phyloP scores from a whole-genome alignment of 345 rosid genomes.

The Hibiscus syriacus region DNA sequence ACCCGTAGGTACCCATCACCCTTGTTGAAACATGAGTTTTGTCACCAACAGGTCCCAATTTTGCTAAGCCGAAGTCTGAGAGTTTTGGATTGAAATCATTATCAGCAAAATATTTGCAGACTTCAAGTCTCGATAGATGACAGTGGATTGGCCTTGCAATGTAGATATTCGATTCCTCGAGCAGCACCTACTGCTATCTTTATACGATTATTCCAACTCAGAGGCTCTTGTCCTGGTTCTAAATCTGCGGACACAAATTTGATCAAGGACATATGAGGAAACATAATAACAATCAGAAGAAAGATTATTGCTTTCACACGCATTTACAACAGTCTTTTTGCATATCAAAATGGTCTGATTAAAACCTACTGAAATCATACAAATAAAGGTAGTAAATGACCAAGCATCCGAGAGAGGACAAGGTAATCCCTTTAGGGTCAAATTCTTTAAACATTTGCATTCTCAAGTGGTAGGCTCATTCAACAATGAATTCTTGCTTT shows the following conservation, averaged over 20 bases:
- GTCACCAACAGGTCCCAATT: slow-evolving; percentile 1
- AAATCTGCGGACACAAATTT: slow-evolving; percentile 35
- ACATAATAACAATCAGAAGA: not conserved
- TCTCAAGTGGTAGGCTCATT: too few species aligned
- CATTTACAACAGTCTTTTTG: too few species aligned
- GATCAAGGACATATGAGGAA: not conserved
- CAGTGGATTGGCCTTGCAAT: slow-evolving; percentile 4
- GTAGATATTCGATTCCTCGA: not conserved
- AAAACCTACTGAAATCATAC: too few species aligned
- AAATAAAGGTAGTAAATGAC: too few species aligned
- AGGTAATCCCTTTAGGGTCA: too few species aligned
- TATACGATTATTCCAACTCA: slow-evolving; percentile 3
- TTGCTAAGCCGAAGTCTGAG: slow-evolving; percentile 2
- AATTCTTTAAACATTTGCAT: too few species aligned
- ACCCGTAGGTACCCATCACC: slow-evolving; percentile 90
- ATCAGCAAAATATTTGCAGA: slow-evolving; percentile 16
- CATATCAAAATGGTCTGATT: too few species aligned
- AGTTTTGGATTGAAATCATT: slow-evolving; percentile 1
- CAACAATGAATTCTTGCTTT: too few species aligned
- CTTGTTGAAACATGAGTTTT: not conserved
- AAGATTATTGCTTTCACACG: too few species aligned
- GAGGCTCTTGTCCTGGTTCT: slow-evolving; percentile 8
- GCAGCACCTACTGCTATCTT: not conserved
- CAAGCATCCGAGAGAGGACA: too few species aligned
- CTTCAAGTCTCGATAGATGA: not conserved